phyloP scores from a whole-genome alignment of 768 basidiomycete species.

The Galerina marginata region DNA sequence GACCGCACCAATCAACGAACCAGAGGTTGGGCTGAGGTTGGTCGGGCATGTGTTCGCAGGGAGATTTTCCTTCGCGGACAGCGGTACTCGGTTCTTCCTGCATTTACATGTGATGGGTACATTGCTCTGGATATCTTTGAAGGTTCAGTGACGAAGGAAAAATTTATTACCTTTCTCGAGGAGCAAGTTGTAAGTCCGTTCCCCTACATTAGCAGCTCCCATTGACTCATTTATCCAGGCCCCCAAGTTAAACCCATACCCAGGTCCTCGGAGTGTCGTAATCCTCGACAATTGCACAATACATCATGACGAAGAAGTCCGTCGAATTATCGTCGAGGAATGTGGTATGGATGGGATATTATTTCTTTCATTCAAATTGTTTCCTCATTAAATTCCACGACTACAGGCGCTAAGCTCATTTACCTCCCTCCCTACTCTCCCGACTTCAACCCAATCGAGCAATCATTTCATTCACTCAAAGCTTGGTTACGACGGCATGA shows the following conservation, averaged over 20 bases:
- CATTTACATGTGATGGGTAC: conserved; percentile 32
- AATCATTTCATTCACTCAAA: conserved; percentile 33
- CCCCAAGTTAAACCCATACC: conserved; percentile 38
- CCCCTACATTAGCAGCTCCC: background rate
- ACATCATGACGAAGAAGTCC: conserved; percentile 41
- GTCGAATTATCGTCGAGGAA: conserved; percentile 32
- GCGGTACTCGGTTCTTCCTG: conserved; percentile 34
- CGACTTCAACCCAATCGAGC: conserved; percentile 39
- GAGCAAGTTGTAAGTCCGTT: conserved; percentile 30
- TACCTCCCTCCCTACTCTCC: conserved; percentile 41
- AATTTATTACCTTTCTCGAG: conserved; percentile 35
- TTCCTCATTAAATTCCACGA: background rate
- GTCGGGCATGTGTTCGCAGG: conserved; percentile 26
- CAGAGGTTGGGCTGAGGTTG: conserved; percentile 22
- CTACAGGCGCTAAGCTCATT: conserved; percentile 22
- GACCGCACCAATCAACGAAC: conserved; percentile 23
- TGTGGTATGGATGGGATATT: conserved; percentile 23
- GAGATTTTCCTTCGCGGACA: conserved; percentile 30
- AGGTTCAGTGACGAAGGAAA: conserved; percentile 38
- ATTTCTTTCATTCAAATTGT: background rate
- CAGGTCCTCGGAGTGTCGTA: conserved; percentile 38
- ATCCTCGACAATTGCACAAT: conserved; percentile 47
- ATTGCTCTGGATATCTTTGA: conserved; percentile 38
- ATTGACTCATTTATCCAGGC: conserved; percentile 15
- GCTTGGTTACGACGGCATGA: conserved; percentile 24